phyloP scores from a whole-genome alignment of 257 asterid genomes.

The Hygrophila difformis region DNA sequence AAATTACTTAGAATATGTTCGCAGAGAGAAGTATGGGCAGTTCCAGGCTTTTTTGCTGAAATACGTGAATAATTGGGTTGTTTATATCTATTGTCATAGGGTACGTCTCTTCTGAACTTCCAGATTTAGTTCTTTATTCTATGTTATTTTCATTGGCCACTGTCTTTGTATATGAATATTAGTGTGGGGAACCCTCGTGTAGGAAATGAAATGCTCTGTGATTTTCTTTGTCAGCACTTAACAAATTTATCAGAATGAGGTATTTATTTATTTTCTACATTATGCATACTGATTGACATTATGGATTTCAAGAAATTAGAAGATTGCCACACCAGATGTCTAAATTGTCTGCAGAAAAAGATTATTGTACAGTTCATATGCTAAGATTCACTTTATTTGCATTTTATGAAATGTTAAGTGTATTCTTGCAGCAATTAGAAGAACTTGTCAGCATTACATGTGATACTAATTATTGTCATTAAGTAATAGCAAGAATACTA shows the following conservation, averaged over 20 bases:
- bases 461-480: constrained; percentile 2
- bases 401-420: constrained; percentile 3
- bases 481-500: constrained; percentile 11
- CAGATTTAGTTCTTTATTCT: not conserved
- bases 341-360: no score
- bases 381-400: not conserved
- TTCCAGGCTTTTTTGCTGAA: constrained; percentile 68
- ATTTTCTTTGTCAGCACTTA: no score
- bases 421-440: constrained; percentile 1
- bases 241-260: no score
- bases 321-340: no score
- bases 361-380: no score
- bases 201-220: not conserved
- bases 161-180: no score
- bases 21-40: constrained; percentile 75
- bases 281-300: no score
- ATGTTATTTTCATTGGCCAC: not conserved
- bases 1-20: constrained; percentile 84
- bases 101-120: constrained; percentile 32
- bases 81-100: constrained; percentile 84
- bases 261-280: no score
- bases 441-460: constrained; percentile 3
- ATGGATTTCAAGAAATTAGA: no score
- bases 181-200: not conserved
- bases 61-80: constrained; percentile 87